Evolutionary conservation across 2,329 filamentous ascomycete genomes (phyloP).

Genomic region (Phialophora macrospora): DNA sequence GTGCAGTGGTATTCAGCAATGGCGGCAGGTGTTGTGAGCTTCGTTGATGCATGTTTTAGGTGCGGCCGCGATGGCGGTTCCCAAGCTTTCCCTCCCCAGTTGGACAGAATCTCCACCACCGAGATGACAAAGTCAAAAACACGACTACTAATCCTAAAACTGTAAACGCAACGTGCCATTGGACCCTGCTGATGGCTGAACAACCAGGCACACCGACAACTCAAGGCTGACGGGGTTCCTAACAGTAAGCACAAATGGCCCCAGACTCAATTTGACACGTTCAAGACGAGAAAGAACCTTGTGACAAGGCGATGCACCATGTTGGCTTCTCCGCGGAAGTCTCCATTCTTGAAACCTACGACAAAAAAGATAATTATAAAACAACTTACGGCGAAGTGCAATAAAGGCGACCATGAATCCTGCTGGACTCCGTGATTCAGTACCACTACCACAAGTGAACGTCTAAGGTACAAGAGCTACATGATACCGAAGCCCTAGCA

Average conservation of each 20-base stretch:
- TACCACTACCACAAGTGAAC: not conserved
- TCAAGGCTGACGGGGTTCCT: not conserved
- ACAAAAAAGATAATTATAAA: too few species aligned
- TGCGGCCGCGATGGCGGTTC: too few species aligned
- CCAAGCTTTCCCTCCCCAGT: not conserved
- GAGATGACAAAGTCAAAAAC: not conserved
- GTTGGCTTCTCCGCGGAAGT: conserved; percentile 5
- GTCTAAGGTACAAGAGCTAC: not conserved
- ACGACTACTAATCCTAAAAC: not conserved
- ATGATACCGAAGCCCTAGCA: not conserved
- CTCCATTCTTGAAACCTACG: not conserved
- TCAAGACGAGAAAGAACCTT: not conserved
- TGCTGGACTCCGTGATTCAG: not conserved
- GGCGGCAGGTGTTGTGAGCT: too few species aligned
- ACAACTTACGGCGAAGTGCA: not conserved
- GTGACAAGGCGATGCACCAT: not conserved
- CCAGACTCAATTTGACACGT: not conserved
- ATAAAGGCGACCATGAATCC: not conserved
- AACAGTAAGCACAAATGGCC: not conserved
- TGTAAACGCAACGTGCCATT: not conserved
- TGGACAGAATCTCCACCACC: too few species aligned
- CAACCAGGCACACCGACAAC: not conserved
- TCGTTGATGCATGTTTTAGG: too few species aligned
- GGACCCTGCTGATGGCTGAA: not conserved
- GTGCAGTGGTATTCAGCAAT: too few species aligned